Evolutionary conservation across 2,329 filamentous ascomycete species (phyloP), one percentile per base, ranked within the genome.

Genomic region (Colletotrichum melonis): DNA sequence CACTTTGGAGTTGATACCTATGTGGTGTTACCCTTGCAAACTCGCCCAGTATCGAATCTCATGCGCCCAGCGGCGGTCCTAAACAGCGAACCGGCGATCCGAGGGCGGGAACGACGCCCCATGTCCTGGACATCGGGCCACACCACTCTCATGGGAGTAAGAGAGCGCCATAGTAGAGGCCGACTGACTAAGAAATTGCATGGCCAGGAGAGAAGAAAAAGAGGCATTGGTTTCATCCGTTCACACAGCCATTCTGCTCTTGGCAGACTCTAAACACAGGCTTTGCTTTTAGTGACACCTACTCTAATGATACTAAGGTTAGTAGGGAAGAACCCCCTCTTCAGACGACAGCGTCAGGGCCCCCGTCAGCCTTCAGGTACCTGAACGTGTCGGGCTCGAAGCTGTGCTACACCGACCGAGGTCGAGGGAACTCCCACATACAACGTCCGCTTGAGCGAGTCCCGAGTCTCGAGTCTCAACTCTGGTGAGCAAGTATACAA

Each of bases 21-120:
- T 42, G 26, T 63, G 42, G 19, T 52, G 54, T 28, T 52, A 38
- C 62, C 62, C 62, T 57, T 56, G 54, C 52, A 49, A 22, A 42
- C 12, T 22, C 49, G 64, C 49, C 30, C 64, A 35, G 59, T 71
- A 60, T 71, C 69, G 64, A 63, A 72, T 42, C 65, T 69, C 69
- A 58, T 72, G 65, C 69, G 65, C 58, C 69, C 57, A 57, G 63
- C 69, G 54, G 57, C 58, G 68, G 68, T 58, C 38, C 24, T n/a
- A 28, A 63, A 63, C 24, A 49, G 59, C 11, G 38, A 72, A 63
- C 58, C 58, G 54, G 52, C 58, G 65, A 72, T 72, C 58, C 32
- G 65, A 69, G 54, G 52, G 38, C 56, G 55, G 57, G 54, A 58
- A 22, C 38, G 63, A 63, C 11, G 8, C 42, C 24, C 63, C 68